Conservation (phyloP, 129 eudicot species). For the Apium graveolens region DNA sequence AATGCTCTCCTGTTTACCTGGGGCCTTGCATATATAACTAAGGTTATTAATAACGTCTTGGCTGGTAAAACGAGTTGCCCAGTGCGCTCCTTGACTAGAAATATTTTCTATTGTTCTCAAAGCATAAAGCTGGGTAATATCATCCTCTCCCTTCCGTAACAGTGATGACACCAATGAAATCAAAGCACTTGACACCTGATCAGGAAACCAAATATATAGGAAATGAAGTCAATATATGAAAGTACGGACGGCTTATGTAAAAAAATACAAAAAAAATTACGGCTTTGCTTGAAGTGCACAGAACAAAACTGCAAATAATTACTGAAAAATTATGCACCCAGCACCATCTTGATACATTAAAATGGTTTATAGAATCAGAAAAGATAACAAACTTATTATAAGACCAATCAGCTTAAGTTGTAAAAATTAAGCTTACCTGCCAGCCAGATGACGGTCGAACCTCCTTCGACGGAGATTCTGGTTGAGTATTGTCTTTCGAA, state of each 20-base stretch:
- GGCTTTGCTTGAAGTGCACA: not conserved
- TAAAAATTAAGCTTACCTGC: constrained; percentile 59
- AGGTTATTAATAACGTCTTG: constrained; percentile 75
- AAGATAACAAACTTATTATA: not conserved
- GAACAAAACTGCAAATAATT: not conserved
- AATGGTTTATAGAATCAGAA: not conserved
- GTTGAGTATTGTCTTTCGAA: constrained; percentile 36
- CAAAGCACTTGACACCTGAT: constrained; percentile 73
- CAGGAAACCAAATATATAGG: constrained; percentile 1
- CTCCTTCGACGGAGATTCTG: constrained; percentile 80
- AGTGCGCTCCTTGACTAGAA: constrained; percentile 88
- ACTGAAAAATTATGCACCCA: not conserved
- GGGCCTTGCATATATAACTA: constrained; percentile 73
- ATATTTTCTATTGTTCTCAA: constrained; percentile 90
- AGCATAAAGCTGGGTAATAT: constrained; percentile 82
- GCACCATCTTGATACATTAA: not conserved
- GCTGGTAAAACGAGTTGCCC: constrained; percentile 88
- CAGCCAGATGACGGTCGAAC: constrained; percentile 64
- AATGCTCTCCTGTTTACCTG: constrained; percentile 76
- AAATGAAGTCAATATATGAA: not conserved
- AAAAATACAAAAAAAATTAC: not conserved
- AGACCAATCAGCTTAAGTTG: constrained; percentile 1
- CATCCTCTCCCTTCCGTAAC: constrained; percentile 91
- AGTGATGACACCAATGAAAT: constrained; percentile 69
- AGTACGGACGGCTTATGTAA: not conserved